Conservation (phyloP, 139 green algal species). For the Coelastrella sp. region DNA sequence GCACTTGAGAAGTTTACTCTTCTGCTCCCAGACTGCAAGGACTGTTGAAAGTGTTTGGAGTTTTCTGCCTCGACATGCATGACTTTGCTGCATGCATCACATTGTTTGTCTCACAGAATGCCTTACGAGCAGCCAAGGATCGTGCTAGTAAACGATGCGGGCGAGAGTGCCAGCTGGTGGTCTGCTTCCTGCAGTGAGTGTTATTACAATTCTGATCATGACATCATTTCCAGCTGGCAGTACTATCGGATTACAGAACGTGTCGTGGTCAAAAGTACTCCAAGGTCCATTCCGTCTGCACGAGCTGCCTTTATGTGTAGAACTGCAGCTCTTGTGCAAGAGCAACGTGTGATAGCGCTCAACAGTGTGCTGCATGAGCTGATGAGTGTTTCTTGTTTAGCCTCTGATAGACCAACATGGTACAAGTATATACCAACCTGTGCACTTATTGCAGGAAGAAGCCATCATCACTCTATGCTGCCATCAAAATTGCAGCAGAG, state of each 20-base stretch:
- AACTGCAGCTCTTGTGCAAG: no score
- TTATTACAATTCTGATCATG: background rate
- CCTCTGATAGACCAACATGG: no score
- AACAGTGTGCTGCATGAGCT: no score
- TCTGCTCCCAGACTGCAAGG: no score
- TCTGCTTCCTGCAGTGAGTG: constrained; percentile 6
- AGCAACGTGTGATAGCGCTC: no score
- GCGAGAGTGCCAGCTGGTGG: background rate
- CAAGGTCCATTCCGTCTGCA: no score
- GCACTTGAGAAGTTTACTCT: no score
- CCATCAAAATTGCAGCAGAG: constrained; percentile 10
- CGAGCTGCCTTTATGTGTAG: no score
- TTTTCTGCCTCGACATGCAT: no score
- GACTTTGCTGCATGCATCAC: no score
- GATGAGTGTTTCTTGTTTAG: no score
- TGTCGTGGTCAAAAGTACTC: background rate
- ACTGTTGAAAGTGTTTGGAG: no score
- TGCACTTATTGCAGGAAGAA: constrained; percentile 4
- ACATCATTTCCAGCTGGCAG: background rate
- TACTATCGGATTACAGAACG: background rate
- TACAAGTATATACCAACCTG: background rate
- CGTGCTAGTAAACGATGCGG: background rate
- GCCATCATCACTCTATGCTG: background rate
- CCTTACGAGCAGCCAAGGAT: background rate
- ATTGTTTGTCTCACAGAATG: background rate